Evolutionary conservation across 768 basidiomycete genomes (phyloP).

Genomic region (Calocybe gangraenosa): DNA sequence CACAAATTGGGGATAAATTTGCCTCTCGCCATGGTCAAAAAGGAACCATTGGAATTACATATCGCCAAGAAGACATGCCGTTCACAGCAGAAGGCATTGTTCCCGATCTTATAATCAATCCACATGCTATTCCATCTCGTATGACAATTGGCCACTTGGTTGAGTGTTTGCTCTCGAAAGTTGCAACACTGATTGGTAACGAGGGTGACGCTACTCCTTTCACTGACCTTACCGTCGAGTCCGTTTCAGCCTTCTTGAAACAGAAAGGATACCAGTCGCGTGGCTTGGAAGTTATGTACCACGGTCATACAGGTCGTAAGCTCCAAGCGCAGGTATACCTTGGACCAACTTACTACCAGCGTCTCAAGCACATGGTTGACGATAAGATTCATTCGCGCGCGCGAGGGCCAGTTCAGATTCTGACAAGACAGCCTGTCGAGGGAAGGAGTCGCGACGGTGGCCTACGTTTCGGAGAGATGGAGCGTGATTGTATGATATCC

Average conservation of each 20-base stretch:
- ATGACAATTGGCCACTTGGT: constrained; percentile 99
- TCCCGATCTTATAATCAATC: constrained; percentile 97
- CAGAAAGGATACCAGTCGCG: constrained; percentile 95
- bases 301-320: constrained; percentile 97
- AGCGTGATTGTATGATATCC: constrained; percentile 99
- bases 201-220: constrained; percentile 99
- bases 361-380: constrained; percentile 99
- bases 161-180: constrained; percentile 94
- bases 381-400: constrained; percentile 99
- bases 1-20: constrained; percentile 99
- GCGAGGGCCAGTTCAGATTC: constrained; percentile 93
- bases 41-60: constrained; percentile 99
- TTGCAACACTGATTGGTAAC: constrained; percentile 92
- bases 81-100: constrained; percentile 97
- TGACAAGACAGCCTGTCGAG: constrained; percentile 97
- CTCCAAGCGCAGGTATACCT: constrained; percentile 98
- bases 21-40: constrained; percentile 99
- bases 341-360: constrained; percentile 98
- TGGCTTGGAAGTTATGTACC: constrained; percentile 97
- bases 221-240: constrained; percentile 96
- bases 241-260: constrained; percentile 88
- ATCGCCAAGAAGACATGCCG: constrained; percentile 99
- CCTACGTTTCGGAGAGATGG: constrained; percentile 99
- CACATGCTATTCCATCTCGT: constrained; percentile 98
- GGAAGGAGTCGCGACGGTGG: constrained; percentile 99